Conservation (phyloP, 2,329 filamentous ascomycete genomes). For the Trichoderma semiorbis region DNA sequence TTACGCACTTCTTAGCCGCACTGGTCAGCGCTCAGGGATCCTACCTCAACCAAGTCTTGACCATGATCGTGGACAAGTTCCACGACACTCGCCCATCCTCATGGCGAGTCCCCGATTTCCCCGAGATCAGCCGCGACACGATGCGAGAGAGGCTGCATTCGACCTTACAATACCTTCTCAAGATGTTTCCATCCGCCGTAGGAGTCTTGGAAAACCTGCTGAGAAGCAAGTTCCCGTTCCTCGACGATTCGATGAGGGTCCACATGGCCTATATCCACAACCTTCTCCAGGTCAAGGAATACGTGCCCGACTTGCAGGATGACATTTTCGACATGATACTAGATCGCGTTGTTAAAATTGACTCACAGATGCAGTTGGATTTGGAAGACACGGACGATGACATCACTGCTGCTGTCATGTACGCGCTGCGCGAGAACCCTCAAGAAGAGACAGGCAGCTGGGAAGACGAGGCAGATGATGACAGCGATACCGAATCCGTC, state of each 20-base stretch:
- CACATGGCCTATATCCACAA: conserved; percentile 89
- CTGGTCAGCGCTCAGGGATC: conserved; percentile 79
- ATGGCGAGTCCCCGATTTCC: conserved; percentile 50
- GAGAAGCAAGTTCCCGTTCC: conserved; percentile 67
- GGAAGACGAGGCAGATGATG: conserved; percentile 50
- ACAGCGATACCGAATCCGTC: conserved; percentile 68
- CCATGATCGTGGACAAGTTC: conserved; percentile 79
- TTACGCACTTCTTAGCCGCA: conserved; percentile 64
- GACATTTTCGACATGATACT: conserved; percentile 82
- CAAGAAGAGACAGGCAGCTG: conserved; percentile 37
- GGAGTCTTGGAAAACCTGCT: conserved; percentile 66
- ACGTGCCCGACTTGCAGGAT: conserved; percentile 72
- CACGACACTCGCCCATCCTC: conserved; percentile 47
- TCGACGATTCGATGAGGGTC: conserved; percentile 70
- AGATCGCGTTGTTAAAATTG: conserved; percentile 85
- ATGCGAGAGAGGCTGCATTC: conserved; percentile 74
- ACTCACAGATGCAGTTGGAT: conserved; percentile 92
- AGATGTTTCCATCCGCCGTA: conserved; percentile 76
- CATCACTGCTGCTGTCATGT: conserved; percentile 68
- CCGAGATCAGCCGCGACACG: conserved; percentile 58
- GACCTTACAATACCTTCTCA: conserved; percentile 70
- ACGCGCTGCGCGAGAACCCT: conserved; percentile 38
- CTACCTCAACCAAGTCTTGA: conserved; percentile 70
- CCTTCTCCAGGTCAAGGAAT: conserved; percentile 71
- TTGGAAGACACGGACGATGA: conserved; percentile 91